Base-by-base conservation (phyloP, 441 rosid genomes). In the Euphorbia celastroides region DNA sequence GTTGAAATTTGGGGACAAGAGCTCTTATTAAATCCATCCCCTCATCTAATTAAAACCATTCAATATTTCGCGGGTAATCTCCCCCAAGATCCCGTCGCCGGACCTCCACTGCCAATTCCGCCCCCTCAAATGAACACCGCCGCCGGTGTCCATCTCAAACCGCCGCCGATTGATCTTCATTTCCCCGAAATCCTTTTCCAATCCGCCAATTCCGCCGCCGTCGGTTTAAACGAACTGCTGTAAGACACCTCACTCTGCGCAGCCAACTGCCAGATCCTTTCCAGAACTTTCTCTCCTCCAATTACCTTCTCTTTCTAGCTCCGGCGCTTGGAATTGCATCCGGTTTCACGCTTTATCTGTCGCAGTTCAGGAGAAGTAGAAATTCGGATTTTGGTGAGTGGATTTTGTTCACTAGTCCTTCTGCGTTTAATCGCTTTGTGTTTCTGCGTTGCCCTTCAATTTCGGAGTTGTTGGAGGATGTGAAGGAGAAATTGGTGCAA, bases 371-470 rank as follows among this genome's bases (percentile, higher is more conserved):
- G 30, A 22, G 46, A 20, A 1, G 31, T 5, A 41, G 30, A 14
- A 20, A 56, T 5, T n/a, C 23, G 3, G 71, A 73, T 23, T 44
- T 83, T 64, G 98, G 96, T 14, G 92, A 92, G 26, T 94, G 98
- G 98, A 76, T 92, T 68, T 78, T 92, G 5, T 82, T 88, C 82
- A 76, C 93, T 64, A 83, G 82, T 23, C 99, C 97, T 44, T 88
- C 98, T 66, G 94, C 96, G 72, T 92, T 94, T 72, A 94, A 88
- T 65, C 88, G 96, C 48, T 94, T 89, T 74, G 96, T 92, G 64
- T 63, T 89, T 59, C 84, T 89, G 25, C 88, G 99, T 0, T 94
- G 99, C 81, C 91, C 96, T 3, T 88, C 92, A 0, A 68, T 94
- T 48, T 79, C 88, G 3, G 86, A 84, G 66, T 51, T 83, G 59